phyloP scores from a whole-genome alignment of 805 yeast species.

The Cyberlindnera misumaiensis region DNA sequence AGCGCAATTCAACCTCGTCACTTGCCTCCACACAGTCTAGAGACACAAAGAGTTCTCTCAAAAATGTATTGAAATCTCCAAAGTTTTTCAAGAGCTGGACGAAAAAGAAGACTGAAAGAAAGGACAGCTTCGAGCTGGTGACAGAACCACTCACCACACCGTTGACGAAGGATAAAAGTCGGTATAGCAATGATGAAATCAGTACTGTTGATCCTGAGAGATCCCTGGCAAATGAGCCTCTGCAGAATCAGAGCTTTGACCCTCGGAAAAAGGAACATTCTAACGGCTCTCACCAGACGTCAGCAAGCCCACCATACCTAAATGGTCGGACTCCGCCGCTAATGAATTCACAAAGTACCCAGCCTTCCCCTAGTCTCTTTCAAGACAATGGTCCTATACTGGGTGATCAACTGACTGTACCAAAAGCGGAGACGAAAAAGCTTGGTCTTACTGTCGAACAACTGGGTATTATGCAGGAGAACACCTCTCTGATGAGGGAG shows the following conservation, averaged over 20 bases:
- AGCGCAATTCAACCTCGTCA: background rate
- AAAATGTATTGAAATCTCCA: conserved; percentile 13
- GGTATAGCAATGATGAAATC: background rate
- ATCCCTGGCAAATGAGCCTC: too few relatives aligned
- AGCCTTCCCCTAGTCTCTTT: too few relatives aligned
- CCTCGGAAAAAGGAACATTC: too few relatives aligned
- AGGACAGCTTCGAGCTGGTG: conserved; percentile 13
- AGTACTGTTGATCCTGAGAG: too few relatives aligned
- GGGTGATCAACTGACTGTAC: background rate
- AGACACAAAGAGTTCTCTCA: background rate
- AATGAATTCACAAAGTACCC: too few relatives aligned
- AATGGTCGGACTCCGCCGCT: too few relatives aligned
- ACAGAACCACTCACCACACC: conserved; percentile 5
- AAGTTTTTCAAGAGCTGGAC: conserved; percentile 20
- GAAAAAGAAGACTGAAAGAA: conserved; percentile 13
- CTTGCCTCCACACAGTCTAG: background rate
- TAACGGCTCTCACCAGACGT: too few relatives aligned
- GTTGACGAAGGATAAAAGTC: background rate
- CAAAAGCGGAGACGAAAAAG: conserved; percentile 4
- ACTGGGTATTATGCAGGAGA: conserved; percentile 53
- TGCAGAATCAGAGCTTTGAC: too few relatives aligned
- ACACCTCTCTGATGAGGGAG: conserved; percentile 52
- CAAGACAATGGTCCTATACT: background rate
- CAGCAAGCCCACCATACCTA: too few relatives aligned
- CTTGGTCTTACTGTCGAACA: conserved; percentile 51